Evolutionary conservation across 805 yeast genomes (phyloP), one percentile per base, ranked within the genome.

Genomic region (Metschnikowia proteae): DNA sequence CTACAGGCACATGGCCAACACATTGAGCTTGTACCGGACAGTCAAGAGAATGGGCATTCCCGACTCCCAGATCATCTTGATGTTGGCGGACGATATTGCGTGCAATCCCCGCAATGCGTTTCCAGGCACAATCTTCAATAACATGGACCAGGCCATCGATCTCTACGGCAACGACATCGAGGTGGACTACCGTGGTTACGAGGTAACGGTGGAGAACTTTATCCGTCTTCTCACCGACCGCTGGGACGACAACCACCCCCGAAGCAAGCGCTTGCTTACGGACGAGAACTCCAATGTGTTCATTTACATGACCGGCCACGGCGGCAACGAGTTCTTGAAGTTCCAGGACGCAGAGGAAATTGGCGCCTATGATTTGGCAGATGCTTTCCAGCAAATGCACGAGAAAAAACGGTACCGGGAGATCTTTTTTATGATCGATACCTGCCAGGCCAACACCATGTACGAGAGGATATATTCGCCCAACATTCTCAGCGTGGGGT

Each of bases 381-480:
- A 94, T 68, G 98, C 98, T 2, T 88, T 94, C 70, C 95, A 82
- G 45, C 97, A 94, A 65, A 94, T 94, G 99, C 82, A 88, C 71
- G 96, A 92, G 64, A 91, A 91, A 79, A 86, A 87, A 58, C 77
- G 99, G 48, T 94, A 94, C 72, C 90, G 91, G 59, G 98, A 94
- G 71, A 87, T 94, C 31, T 82, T 94, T 62, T 94, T 94, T 69
- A 94, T 94, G 98, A 86, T 94, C 55, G 99, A 94, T 66, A 94
- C 99, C 0, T 94, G 99, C 63, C 99, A 94, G 73, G 99, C 99
- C 26, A 94, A 92, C 68, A 89, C 99, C 11, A 92, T 94, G 99
- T 94, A 86, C 69, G 84, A 95, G 49, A 81, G 86, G 61, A 83
- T 92, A 62, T 90, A 89, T 64, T 86, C 96, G 7, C 98, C 99